phyloP scores from a whole-genome alignment of 805 yeast species.

The Candida stauntonica region DNA sequence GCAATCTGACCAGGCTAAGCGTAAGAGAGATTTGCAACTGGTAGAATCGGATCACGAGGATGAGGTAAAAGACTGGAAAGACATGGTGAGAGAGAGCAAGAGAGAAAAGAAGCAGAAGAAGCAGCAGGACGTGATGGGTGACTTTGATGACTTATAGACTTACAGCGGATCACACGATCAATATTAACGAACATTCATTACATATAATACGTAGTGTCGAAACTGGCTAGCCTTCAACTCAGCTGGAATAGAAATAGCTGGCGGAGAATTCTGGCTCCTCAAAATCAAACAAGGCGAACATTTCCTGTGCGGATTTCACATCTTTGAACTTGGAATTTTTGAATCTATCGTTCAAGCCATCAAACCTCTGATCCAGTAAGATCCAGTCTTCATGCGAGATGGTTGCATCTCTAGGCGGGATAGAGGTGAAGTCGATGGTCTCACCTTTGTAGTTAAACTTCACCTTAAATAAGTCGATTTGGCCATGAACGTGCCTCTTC shows the following conservation, averaged over 20 bases:
- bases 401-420: conserved; percentile 7
- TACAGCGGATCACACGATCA: too few species aligned
- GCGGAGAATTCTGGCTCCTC: conserved; percentile 19
- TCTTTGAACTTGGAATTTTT: conserved; percentile 10
- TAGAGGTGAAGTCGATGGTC: conserved; percentile 10
- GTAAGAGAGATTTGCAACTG: conserved; percentile 50
- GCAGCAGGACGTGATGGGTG: conserved; percentile 44
- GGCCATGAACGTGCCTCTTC: conserved; percentile 13
- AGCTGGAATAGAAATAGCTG: conserved; percentile 10
- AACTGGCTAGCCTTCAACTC: too few species aligned
- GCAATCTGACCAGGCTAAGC: conserved; percentile 33
- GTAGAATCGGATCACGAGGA: conserved; percentile 43
- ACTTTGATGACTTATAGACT: conserved; percentile 55
- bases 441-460: conserved; percentile 13
- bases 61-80: conserved; percentile 84
- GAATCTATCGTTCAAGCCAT: conserved; percentile 16
- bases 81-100: conserved; percentile 61
- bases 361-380: conserved; percentile 10
- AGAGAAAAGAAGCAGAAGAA: conserved; percentile 40
- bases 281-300: conserved; percentile 13
- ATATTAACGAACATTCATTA: too few species aligned
- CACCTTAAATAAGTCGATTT: conserved; percentile 10
- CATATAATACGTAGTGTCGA: too few species aligned
- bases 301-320: conserved; percentile 9
- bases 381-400: conserved; percentile 9